phyloP scores from a whole-genome alignment of 768 basidiomycete genomes.

The Porphyrellus cyaneotinctus region DNA sequence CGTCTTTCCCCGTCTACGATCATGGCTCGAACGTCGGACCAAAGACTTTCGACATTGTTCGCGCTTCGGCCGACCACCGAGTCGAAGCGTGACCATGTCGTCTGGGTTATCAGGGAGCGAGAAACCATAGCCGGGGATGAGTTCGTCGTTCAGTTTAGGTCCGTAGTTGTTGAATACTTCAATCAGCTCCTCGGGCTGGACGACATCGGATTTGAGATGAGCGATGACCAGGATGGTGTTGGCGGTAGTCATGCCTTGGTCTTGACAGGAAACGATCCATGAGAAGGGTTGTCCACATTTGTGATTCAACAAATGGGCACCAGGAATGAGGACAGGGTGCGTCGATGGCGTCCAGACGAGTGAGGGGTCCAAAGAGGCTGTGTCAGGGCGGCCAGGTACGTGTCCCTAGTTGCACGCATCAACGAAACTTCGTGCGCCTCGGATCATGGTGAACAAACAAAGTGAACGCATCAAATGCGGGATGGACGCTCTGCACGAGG shows the following conservation, averaged over 20 bases:
- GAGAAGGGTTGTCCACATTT: constrained; percentile 74
- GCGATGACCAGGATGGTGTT: constrained; percentile 51
- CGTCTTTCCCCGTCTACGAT: constrained; percentile 24
- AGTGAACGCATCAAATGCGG: constrained; percentile 47
- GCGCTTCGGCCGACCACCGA: constrained; percentile 68
- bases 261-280: constrained; percentile 60
- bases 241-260: no score
- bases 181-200: constrained; percentile 31
- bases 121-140: constrained; percentile 92
- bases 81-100: constrained; percentile 77
- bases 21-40: constrained; percentile 47
- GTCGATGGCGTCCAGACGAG: constrained; percentile 48
- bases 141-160: constrained; percentile 82
- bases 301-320: constrained; percentile 86
- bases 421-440: constrained; percentile 19
- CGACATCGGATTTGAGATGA: constrained; percentile 36
- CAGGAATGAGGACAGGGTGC: constrained; percentile 80
- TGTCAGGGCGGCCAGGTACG: constrained; percentile 67
- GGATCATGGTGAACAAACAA: constrained; percentile 48
- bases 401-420: constrained; percentile 47
- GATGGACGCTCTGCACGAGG: constrained; percentile 35
- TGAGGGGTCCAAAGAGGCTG: constrained; percentile 54
- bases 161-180: constrained; percentile 87
- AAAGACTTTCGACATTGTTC: constrained; percentile 52
- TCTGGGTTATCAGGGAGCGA: constrained; percentile 74